Percentiles rank a stretch among this genome's conserved stretches.
Evolutionary conservation across 306 rosid species (phyloP).

Genomic region (Quercus robur): DNA sequence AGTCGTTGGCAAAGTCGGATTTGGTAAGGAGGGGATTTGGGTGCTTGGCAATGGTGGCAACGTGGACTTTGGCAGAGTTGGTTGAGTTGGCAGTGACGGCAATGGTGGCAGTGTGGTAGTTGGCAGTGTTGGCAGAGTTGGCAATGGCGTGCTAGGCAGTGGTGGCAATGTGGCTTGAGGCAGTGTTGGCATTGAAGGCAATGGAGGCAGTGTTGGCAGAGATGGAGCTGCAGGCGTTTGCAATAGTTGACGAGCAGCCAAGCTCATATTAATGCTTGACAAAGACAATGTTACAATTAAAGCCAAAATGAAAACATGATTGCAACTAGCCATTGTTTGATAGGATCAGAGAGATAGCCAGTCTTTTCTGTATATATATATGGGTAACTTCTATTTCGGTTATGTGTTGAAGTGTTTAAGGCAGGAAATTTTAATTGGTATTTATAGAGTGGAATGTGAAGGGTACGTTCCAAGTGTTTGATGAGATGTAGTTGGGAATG

Average conservation of each 20-base stretch:
- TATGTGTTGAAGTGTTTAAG: neutral
- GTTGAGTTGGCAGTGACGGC: neutral
- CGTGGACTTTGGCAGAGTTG: constrained; percentile 21
- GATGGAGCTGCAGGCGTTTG: constrained; percentile 23
- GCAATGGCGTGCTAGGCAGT: neutral
- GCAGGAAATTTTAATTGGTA: neutral
- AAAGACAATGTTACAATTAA: constrained; percentile 1
- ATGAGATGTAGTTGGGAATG: constrained; percentile 22
- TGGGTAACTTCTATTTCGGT: neutral
- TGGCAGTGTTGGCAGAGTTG: constrained; percentile 4
- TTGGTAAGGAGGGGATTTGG: constrained; percentile 6
- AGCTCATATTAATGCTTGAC: constrained; percentile 27
- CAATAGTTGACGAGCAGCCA: constrained; percentile 27
- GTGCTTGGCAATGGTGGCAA: constrained; percentile 25
- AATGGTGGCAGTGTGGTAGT: neutral
- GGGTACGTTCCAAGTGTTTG: constrained; percentile 6
- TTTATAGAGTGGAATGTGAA: neutral
- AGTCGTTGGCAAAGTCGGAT: constrained; percentile 11
- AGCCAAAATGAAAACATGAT: constrained; percentile 1
- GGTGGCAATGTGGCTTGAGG: constrained; percentile 11
- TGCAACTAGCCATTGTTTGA: constrained; percentile 5
- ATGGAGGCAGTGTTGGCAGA: constrained; percentile 17
- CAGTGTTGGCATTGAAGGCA: constrained; percentile 2
- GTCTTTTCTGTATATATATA: neutral
- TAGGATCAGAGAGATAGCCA: neutral